Base-by-base conservation (phyloP, 1,139 yeast genomes). In the Protomyces inouyei region DNA sequence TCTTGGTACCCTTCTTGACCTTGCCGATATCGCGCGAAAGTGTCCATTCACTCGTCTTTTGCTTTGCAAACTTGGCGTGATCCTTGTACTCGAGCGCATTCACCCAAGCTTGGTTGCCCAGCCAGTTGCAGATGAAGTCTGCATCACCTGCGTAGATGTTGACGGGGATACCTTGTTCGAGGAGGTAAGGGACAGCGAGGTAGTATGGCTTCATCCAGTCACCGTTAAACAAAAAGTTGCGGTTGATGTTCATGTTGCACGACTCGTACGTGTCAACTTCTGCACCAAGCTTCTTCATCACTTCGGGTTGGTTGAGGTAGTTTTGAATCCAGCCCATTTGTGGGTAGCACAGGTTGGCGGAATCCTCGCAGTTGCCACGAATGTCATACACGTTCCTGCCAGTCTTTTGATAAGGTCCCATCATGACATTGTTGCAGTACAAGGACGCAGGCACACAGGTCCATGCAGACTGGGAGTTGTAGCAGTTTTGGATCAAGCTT, bases 301-400 rank as follows among this genome's bases (percentile, higher is more conserved):
- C 93, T 65, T 77, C 79, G 25, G 82, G 85, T 74, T 79, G 80
- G 80, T 88, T 88, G 78, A 88, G 78, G 78, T 85, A 88, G 64
- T 82, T 76, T 68, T 84, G 87, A 71, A 88, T 83, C 78, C 83
- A 84, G 67, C 81, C 83, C 76, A 87, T 79, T 55, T 82, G 87
- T 53, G 81, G 80, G 81, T 93, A 93, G 77, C 98, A 93, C 71
- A 92, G 82, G 67, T 71, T 72, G 61, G 80, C 77, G 52, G 85
- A 84, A 66, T 88, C 88, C 72, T 87, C 92, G 77, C 98, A 93
- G 76, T 83, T 82, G 72, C 84, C 85, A 77, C 98, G 85, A 71
- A 93, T 88, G 73, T 93, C 98, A 76, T 93, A 93, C 61, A 91
- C 96, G 74, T 93, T 69, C 76, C 87, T 85, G 57, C 98, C 98